These are phyloP conservation scores for Citrullus colocynthis DNA, from an alignment of 306 rosid genomes.

Conservation along the genomic window DNA sequence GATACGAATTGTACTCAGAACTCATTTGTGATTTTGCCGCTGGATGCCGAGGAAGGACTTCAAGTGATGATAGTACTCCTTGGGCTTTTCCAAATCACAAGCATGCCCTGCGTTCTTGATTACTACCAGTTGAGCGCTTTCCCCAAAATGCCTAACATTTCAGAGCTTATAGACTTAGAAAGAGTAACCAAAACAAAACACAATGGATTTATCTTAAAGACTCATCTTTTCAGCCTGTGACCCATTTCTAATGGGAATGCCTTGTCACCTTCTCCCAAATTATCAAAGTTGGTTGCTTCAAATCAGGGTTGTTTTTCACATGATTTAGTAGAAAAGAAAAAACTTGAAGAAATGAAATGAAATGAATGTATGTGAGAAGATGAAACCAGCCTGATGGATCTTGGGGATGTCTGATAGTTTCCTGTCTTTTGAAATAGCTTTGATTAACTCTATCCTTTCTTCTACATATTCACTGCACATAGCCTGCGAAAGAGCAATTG, in stretches of 20 bases:
- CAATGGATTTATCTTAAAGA: not conserved
- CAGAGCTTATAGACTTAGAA: not conserved
- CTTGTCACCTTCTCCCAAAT: slow-evolving; percentile 65
- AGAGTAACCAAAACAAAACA: not conserved
- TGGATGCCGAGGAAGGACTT: slow-evolving; percentile 12
- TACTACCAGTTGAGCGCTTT: slow-evolving; percentile 41
- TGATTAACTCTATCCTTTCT: slow-evolving; percentile 45
- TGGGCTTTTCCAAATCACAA: slow-evolving; percentile 34
- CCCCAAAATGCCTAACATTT: slow-evolving; percentile 44
- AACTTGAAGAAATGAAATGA: not conserved
- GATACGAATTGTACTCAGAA: not conserved
- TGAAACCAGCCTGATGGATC: slow-evolving; percentile 43
- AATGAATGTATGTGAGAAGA: not conserved
- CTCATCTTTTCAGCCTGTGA: slow-evolving; percentile 46
- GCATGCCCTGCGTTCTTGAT: slow-evolving; percentile 69
- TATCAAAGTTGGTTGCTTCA: slow-evolving; percentile 51
- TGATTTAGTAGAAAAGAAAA: not conserved
- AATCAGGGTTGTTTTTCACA: not conserved
- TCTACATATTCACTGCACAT: slow-evolving; percentile 47
- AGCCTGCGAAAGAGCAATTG: slow-evolving; percentile 23
- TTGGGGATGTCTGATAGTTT: slow-evolving; percentile 5
- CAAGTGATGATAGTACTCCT: slow-evolving; percentile 37
- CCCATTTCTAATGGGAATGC: slow-evolving; percentile 54
- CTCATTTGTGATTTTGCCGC: not conserved
- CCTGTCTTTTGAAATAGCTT: slow-evolving; percentile 39